These are phyloP conservation scores for Fusarium brevicatenulatum DNA, from an alignment of 2,329 filamentous ascomycete genomes.

Conservation along the genomic window DNA sequence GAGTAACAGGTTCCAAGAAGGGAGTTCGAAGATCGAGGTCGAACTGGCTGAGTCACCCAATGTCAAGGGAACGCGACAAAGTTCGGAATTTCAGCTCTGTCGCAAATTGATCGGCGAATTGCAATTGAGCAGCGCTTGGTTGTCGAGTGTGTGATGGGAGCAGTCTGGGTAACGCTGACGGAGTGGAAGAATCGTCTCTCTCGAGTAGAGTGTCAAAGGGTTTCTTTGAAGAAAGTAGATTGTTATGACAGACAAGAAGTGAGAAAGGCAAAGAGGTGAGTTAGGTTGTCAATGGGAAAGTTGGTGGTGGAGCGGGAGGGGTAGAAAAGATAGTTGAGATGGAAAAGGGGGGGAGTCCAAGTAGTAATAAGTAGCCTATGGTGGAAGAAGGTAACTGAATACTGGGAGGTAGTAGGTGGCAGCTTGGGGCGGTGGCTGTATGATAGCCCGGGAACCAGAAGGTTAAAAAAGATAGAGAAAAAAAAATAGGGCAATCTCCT, in stretches of 20 bases:
- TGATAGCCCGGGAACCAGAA: conserved; percentile 18
- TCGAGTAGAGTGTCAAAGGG: conserved; percentile 4
- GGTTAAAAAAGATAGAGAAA: conserved; percentile 31
- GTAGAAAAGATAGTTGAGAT: conserved; percentile 38
- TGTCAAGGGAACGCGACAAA: conserved; percentile 18
- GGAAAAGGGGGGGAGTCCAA: conserved; percentile 41
- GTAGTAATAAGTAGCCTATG: conserved; percentile 41
- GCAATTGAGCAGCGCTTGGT: conserved; percentile 17
- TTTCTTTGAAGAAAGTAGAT: conserved; percentile 31
- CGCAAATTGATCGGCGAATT: conserved; percentile 25
- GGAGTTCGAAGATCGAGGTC: conserved; percentile 28
- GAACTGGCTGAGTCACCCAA: conserved; percentile 38
- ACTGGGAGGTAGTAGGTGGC: background rate
- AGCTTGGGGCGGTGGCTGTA: conserved; percentile 12
- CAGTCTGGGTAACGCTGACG: conserved; percentile 11
- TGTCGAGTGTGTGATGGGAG: background rate
- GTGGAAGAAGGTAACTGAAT: background rate
- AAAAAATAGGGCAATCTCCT: conserved; percentile 38
- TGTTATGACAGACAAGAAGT: conserved; percentile 30
- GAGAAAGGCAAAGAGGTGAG: conserved; percentile 38
- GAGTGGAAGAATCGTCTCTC: conserved; percentile 16
- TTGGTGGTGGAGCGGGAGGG: conserved; percentile 45
- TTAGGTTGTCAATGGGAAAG: conserved; percentile 42
- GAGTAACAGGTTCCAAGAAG: conserved; percentile 7
- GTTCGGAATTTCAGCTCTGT: conserved; percentile 11